Base-by-base conservation (phyloP, 2,329 filamentous ascomycete species). In the Diplocarpon rosae region DNA sequence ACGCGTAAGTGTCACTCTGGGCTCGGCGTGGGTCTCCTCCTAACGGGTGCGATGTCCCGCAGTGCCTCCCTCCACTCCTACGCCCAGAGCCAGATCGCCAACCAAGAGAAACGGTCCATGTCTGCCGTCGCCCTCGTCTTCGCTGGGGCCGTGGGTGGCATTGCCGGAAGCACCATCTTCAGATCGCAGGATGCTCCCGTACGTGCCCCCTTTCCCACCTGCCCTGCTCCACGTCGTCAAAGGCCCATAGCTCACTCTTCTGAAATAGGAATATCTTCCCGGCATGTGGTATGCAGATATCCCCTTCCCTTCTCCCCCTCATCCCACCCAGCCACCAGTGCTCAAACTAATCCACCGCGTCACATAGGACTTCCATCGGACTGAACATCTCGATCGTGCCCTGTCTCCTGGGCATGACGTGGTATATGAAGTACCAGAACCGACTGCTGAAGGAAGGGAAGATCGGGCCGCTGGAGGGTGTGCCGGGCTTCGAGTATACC, bases 221-320 rank as follows among this genome's bases (percentile, higher is more conserved):
- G n/a, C n/a, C n/a, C n/a, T n/a, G n/a, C n/a, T n/a, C n/a, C n/a
- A n/a, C n/a, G n/a, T n/a, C n/a, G n/a, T n/a, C n/a, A n/a, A n/a
- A n/a, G n/a, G n/a, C n/a, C n/a, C n/a, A n/a, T n/a, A n/a, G n/a
- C n/a, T n/a, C n/a, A n/a, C n/a, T n/a, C n/a, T n/a, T n/a, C n/a
- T n/a, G n/a, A n/a, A n/a, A 12, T 15, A 37, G 35, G n/a, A 20
- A 37, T 37, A 37, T n/a, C 16, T 20, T 4, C 35, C 35, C 12
- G 35, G 35, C 8, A 37, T 37, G 35, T 37, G 35, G 35, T 37
- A 37, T 12, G 35, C n/a, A n/a, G n/a, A n/a, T n/a, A n/a, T n/a
- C n/a, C n/a, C n/a, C n/a, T n/a, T n/a, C n/a, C n/a, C n/a, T n/a
- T 24, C 20, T 24, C 20, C 20, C 20, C 7, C 20, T 24, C 20